phyloP scores from a whole-genome alignment of 768 basidiomycete genomes.

The Gautieria morchelliformis region DNA sequence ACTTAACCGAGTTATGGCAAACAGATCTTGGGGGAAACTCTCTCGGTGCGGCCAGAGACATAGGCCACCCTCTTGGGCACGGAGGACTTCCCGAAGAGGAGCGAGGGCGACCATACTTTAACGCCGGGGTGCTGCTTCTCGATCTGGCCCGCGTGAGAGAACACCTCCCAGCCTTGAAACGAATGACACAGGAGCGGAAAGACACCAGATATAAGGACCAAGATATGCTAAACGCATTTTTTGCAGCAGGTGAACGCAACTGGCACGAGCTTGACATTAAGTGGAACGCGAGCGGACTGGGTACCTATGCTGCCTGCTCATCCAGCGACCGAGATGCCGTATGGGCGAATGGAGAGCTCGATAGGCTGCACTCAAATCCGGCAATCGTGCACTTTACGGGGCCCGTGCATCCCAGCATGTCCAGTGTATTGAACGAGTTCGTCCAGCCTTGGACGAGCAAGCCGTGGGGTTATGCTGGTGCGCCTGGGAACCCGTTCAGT shows the following conservation, averaged over 20 bases:
- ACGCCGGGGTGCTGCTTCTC: conserved; percentile 44
- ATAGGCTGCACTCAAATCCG: conserved; percentile 28
- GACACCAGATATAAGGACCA: conserved; percentile 34
- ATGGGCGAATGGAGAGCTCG: conserved; percentile 14
- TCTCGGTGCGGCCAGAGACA: conserved; percentile 37
- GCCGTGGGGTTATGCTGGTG: conserved; percentile 48
- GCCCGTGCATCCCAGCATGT: conserved; percentile 37
- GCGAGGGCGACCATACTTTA: conserved; percentile 34
- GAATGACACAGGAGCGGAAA: conserved; percentile 18
- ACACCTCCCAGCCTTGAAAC: conserved; percentile 18
- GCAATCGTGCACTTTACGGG: conserved; percentile 51
- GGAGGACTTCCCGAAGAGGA: conserved; percentile 16
- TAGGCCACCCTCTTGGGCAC: conserved; percentile 43
- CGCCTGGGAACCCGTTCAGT: conserved; percentile 40
- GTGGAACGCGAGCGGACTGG: conserved; percentile 53
- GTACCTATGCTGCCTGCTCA: conserved; percentile 35
- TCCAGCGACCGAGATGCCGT: conserved; percentile 27
- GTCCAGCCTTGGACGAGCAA: conserved; percentile 47
- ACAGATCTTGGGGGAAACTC: conserved; percentile 32
- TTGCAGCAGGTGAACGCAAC: conserved; percentile 19
- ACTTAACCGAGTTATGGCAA: conserved; percentile 34
- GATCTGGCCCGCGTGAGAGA: conserved; percentile 33
- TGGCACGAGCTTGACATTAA: conserved; percentile 33
- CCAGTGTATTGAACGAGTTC: conserved; percentile 37
- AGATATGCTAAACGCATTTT: conserved; percentile 40